phyloP scores from a whole-genome alignment of 352 stramenopile species.

The Globisporangium spiculum region DNA sequence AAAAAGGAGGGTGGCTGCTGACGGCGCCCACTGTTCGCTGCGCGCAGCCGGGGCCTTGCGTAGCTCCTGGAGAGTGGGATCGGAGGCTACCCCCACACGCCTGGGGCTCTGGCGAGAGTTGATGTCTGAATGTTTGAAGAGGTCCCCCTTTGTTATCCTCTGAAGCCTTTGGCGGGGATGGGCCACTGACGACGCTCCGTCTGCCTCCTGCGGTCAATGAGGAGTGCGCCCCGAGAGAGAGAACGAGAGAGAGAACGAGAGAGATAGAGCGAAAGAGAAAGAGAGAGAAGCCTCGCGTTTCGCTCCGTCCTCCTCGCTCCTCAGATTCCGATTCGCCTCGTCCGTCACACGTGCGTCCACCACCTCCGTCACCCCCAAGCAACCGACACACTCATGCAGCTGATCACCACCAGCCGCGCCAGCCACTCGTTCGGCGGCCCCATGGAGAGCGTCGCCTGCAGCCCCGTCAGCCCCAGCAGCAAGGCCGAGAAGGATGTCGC shows the following conservation, averaged over 20 bases:
- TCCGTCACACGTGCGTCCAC: slow-evolving; percentile 1
- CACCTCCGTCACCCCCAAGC: neutral
- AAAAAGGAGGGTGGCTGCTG: neutral
- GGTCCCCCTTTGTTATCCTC: neutral
- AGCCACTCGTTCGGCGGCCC: neutral
- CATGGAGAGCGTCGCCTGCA: slow-evolving; percentile 3
- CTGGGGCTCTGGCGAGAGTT: neutral
- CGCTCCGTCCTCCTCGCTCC: neutral
- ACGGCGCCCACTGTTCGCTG: neutral
- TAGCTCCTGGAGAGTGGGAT: neutral
- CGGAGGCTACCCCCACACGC: neutral
- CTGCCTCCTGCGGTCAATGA: neutral
- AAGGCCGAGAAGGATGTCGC: slow-evolving; percentile 43
- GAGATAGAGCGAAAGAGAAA: neutral
- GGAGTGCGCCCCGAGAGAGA: neutral
- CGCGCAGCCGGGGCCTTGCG: neutral
- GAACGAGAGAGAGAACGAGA: neutral
- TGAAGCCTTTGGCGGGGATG: neutral
- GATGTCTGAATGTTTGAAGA: slow-evolving; percentile 1
- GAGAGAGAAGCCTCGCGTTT: neutral
- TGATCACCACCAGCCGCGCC: slow-evolving; percentile 2
- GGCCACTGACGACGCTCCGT: neutral
- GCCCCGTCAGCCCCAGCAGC: slow-evolving; percentile 1
- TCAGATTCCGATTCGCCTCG: slow-evolving; percentile 14
- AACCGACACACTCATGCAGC: slow-evolving; percentile 6